phyloP scores from a whole-genome alignment of 805 yeast species.

The Candida nemodendra region DNA sequence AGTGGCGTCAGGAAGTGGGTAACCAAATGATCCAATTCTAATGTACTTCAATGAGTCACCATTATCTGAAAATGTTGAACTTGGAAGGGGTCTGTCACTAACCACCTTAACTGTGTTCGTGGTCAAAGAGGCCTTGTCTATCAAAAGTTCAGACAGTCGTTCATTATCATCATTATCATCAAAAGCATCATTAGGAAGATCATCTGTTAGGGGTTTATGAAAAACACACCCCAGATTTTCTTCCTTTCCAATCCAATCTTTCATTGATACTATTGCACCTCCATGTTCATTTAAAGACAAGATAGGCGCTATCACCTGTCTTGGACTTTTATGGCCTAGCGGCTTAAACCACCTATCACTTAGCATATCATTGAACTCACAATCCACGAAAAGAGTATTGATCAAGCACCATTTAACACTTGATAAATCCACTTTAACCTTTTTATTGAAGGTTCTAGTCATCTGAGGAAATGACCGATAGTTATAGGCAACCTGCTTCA shows the following conservation, averaged over 20 bases:
- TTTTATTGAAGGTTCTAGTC: conserved; percentile 76
- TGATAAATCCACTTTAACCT: conserved; percentile 72
- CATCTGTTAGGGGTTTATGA: conserved; percentile 37
- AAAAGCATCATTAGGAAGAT: conserved; percentile 32
- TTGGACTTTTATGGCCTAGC: conserved; percentile 75
- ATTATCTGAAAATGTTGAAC: conserved; percentile 42
- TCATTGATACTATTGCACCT: conserved; percentile 87
- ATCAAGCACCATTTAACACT: conserved; percentile 87
- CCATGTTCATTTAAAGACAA: conserved; percentile 90
- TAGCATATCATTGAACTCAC: conserved; percentile 86
- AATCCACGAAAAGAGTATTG: conserved; percentile 84
- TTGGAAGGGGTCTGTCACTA: conserved; percentile 54
- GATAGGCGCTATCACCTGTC: conserved; percentile 82
- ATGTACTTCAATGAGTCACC: conserved; percentile 48
- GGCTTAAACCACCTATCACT: conserved; percentile 90
- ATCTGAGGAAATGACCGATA: conserved; percentile 87
- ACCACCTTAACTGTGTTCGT: conserved; percentile 70
- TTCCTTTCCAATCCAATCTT: conserved; percentile 83
- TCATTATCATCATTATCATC: conserved; percentile 27
- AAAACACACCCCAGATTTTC: conserved; percentile 57
- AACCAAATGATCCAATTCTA: conserved; percentile 89
- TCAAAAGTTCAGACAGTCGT: conserved; percentile 61
- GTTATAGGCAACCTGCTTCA: conserved; percentile 88
- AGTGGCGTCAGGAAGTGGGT: conserved; percentile 91
- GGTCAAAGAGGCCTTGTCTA: conserved; percentile 71